phyloP scores from a whole-genome alignment of 2,329 filamentous ascomycete species.

The Alternaria sp. region DNA sequence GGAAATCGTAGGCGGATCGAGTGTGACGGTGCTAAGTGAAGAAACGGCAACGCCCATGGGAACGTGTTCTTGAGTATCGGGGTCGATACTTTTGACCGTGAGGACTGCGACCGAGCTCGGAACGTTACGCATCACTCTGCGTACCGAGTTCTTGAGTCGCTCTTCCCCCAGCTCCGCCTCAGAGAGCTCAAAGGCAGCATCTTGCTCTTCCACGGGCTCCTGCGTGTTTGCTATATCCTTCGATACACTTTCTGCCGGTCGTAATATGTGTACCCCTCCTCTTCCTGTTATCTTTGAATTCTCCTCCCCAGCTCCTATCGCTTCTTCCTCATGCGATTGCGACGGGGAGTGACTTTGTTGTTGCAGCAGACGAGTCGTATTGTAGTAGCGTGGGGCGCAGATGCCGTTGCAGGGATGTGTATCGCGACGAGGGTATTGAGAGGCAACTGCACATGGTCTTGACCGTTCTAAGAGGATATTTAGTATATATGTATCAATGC shows the following conservation, averaged over 20 bases:
- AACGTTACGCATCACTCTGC: conserved; percentile 59
- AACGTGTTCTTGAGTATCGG: conserved; percentile 15
- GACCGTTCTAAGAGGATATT: conserved; percentile 15
- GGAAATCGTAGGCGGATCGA: conserved; percentile 64
- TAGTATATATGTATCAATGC: not conserved
- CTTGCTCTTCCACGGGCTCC: not conserved
- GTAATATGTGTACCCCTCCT: not conserved
- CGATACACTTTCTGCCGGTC: not conserved
- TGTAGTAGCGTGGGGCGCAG: conserved; percentile 11
- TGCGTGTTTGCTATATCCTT: conserved; percentile 1
- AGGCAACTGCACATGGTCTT: conserved; percentile 5
- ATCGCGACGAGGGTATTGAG: not conserved
- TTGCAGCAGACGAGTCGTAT: conserved; percentile 15
- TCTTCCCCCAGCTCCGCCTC: conserved; percentile 6
- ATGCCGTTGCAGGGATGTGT: not conserved
- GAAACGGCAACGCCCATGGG: conserved; percentile 62
- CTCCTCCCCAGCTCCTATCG: not conserved
- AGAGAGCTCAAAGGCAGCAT: not conserved
- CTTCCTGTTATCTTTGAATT: not conserved
- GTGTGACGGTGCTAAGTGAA: conserved; percentile 65
- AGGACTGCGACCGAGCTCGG: conserved; percentile 65
- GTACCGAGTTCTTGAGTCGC: conserved; percentile 22
- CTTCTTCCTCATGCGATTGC: conserved; percentile 4
- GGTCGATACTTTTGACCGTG: conserved; percentile 46
- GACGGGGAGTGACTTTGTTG: conserved; percentile 11